A percentile compares a stretch with the other conserved stretches of the same genome.
These are phyloP conservation scores for Komagataella ulmi DNA, from an alignment of 805 yeast genomes.

Conservation along the genomic window DNA sequence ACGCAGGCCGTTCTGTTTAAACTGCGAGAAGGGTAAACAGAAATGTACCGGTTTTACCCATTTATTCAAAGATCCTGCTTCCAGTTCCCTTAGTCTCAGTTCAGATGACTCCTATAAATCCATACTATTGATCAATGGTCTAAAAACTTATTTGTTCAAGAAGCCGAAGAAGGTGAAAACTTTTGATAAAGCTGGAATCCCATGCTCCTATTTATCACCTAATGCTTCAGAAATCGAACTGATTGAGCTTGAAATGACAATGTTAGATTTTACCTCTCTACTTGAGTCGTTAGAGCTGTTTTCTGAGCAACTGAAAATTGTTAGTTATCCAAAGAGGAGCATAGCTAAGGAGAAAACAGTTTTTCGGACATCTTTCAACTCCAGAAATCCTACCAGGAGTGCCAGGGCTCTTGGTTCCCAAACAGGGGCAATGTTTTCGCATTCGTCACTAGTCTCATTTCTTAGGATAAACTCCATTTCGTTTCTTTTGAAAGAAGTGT, in stretches of 20 bases:
- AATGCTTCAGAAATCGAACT: background rate
- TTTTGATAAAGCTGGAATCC: constrained; percentile 10
- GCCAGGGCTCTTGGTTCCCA: background rate
- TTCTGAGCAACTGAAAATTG: background rate
- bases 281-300: background rate
- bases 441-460: background rate
- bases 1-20: constrained; percentile 52
- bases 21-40: constrained; percentile 53
- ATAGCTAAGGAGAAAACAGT: constrained; percentile 3
- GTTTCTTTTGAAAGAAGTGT: no score
- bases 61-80: background rate
- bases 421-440: background rate
- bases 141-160: constrained; percentile 5
- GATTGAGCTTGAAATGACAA: background rate
- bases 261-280: background rate
- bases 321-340: background rate
- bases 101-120: constrained; percentile 5
- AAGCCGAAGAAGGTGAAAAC: constrained; percentile 11
- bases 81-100: background rate
- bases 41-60: constrained; percentile 40
- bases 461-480: background rate
- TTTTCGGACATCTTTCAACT: background rate
- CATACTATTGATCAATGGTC: constrained; percentile 13
- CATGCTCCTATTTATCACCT: background rate
- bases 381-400: background rate